Percentiles rank a stretch among this genome's conserved stretches.
Evolutionary conservation across 257 asterid genomes (phyloP).

Genomic region (Primulina huaijiensis): DNA sequence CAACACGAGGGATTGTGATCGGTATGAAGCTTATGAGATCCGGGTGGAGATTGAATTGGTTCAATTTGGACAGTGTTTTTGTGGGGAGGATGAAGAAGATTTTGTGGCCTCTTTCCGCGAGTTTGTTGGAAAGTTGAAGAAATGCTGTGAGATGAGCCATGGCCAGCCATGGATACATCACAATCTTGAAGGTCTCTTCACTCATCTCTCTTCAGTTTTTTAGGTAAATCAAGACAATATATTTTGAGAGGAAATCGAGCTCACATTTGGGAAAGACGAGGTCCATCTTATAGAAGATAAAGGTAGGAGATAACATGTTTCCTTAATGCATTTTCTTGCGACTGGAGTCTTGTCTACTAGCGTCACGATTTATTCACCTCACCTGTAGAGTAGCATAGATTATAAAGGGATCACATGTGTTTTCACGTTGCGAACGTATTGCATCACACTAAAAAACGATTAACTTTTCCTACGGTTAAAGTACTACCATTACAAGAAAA

Average conservation of each 20-base stretch:
- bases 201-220: not conserved
- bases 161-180: slow-evolving; percentile 67
- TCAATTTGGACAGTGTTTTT: slow-evolving; percentile 20
- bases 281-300: no score
- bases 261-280: not conserved
- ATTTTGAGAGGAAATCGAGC: not conserved
- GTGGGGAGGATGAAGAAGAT: slow-evolving; percentile 39
- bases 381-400: no score
- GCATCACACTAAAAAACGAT: no score
- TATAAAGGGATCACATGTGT: no score
- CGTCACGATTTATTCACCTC: no score
- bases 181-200: slow-evolving; percentile 5
- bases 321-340: no score
- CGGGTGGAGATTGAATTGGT: slow-evolving; percentile 35
- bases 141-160: slow-evolving; percentile 51
- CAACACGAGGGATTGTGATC: slow-evolving; percentile 40
- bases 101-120: slow-evolving; percentile 50
- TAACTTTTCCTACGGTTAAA: no score
- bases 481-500: no score
- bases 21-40: slow-evolving; percentile 35
- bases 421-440: no score
- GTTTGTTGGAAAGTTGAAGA: slow-evolving; percentile 42
- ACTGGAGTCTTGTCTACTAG: no score
- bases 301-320: no score
- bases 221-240: not conserved